Conservation (phyloP, 1,284 basidiomycete genomes). For the Trametes versicolor region DNA sequence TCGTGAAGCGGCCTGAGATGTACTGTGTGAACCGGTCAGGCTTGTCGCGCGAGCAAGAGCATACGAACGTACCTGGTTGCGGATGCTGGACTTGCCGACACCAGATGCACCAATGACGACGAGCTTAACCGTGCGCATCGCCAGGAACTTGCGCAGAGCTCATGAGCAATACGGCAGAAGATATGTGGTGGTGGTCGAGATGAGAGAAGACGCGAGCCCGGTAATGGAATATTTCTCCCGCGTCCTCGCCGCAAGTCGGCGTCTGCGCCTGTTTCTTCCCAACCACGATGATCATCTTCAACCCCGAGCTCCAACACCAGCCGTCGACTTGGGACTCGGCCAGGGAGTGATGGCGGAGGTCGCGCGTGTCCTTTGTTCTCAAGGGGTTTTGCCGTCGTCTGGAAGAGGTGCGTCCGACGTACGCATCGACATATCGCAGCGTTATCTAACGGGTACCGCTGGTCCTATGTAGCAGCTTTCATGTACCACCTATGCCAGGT, state of each 20-base stretch:
- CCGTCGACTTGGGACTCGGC: too few species aligned
- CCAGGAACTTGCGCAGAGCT: constrained; percentile 26
- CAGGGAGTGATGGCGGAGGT: too few species aligned
- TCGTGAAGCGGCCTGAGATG: constrained; percentile 77
- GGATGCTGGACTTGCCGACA: constrained; percentile 80
- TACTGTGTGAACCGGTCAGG: constrained; percentile 57
- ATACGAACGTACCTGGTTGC: constrained; percentile 65
- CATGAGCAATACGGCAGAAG: constrained; percentile 28
- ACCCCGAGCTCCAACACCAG: too few species aligned
- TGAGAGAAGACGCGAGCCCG: background rate
- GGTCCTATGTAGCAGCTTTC: background rate
- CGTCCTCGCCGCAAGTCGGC: background rate
- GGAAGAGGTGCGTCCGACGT: too few species aligned
- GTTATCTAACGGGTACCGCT: too few species aligned
- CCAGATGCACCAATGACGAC: constrained; percentile 82
- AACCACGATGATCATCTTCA: too few species aligned
- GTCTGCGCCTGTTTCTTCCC: background rate
- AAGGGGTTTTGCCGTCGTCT: too few species aligned
- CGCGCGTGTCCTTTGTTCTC: too few species aligned
- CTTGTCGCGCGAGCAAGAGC: background rate
- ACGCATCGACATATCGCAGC: too few species aligned
- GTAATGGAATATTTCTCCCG: constrained; percentile 4
- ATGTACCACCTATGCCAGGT: background rate
- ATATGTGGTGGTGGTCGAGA: constrained; percentile 12
- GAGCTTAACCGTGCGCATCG: constrained; percentile 76